A percentile compares a stretch with the other conserved stretches of the same genome.
Evolutionary conservation across 1,284 basidiomycete species (phyloP).

Genomic region (Cryptococcus floricola): DNA sequence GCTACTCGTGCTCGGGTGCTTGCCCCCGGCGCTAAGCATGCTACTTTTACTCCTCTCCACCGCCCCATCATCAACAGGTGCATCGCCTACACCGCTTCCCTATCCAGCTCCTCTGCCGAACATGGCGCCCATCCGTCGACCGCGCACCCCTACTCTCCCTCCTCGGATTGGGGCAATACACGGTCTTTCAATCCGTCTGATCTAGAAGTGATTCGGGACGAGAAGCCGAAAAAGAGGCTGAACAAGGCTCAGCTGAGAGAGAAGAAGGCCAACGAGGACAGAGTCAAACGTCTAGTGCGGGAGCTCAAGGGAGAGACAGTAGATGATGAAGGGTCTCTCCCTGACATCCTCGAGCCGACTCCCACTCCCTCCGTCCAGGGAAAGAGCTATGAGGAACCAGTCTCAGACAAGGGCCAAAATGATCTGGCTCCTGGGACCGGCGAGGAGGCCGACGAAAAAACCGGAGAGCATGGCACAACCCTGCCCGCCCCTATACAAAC

Average conservation of each 20-base stretch:
- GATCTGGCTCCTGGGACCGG: background rate
- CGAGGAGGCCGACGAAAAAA: too few relatives aligned
- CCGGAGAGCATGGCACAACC: too few relatives aligned
- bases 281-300: background rate
- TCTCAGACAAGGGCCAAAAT: background rate
- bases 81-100: slow-evolving; percentile 10
- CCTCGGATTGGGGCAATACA: slow-evolving; percentile 31
- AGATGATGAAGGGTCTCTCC: background rate
- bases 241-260: slow-evolving; percentile 24
- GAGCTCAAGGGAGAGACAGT: slow-evolving; percentile 1
- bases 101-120: slow-evolving; percentile 4
- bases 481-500: slow-evolving; percentile 4
- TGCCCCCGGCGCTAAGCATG: background rate
- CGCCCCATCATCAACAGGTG: slow-evolving; percentile 33
- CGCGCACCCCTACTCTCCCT: slow-evolving; percentile 29
- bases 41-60: slow-evolving; percentile 28
- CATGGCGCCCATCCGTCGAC: background rate
- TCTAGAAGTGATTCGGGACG: slow-evolving; percentile 17
- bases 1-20: slow-evolving; percentile 5
- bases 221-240: background rate
- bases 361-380: background rate
- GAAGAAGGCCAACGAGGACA: background rate
- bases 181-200: slow-evolving; percentile 31
- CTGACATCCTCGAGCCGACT: background rate
- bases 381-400: background rate